phyloP scores from a whole-genome alignment of 1,284 basidiomycete genomes.

The Boletus semigastroideus region DNA sequence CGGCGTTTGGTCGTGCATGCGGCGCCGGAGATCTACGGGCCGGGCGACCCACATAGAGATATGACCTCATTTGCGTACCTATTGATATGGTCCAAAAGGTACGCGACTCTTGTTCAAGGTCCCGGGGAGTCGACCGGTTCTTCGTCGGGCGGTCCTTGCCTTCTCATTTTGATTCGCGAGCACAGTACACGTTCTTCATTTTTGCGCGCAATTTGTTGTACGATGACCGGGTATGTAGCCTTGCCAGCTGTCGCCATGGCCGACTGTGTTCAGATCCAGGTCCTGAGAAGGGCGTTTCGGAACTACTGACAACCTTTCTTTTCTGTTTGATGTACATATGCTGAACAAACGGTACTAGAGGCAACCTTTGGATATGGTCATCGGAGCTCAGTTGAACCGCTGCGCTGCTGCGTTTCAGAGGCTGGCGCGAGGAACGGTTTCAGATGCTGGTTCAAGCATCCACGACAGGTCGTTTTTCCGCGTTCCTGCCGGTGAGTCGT shows the following conservation, averaged over 20 bases:
- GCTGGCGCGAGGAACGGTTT: not conserved
- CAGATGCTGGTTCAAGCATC: not conserved
- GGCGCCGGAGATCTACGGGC: not conserved
- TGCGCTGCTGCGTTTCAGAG: not conserved
- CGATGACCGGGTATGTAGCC: not conserved
- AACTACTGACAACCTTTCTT: too few relatives aligned
- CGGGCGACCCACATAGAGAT: not conserved
- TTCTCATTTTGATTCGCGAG: constrained; percentile 8
- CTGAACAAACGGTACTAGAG: too few relatives aligned
- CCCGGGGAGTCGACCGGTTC: not conserved
- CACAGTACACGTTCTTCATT: not conserved
- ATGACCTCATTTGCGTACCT: constrained; percentile 4
- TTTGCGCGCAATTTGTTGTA: not conserved
- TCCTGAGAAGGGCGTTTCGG: too few relatives aligned
- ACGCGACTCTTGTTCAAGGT: constrained; percentile 4
- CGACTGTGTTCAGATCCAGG: too few relatives aligned
- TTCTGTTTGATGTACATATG: too few relatives aligned
- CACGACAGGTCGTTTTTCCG: too few relatives aligned
- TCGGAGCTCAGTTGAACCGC: not conserved
- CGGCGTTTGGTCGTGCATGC: not conserved
- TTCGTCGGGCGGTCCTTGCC: constrained; percentile 1
- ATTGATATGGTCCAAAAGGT: not conserved
- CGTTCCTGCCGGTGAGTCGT: too few relatives aligned
- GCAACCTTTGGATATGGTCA: too few relatives aligned
- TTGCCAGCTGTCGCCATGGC: not conserved